Evolutionary conservation across 2,329 filamentous ascomycete species (phyloP), one percentile per base, ranked within the genome.

Genomic region (Huntiella abstrusa): DNA sequence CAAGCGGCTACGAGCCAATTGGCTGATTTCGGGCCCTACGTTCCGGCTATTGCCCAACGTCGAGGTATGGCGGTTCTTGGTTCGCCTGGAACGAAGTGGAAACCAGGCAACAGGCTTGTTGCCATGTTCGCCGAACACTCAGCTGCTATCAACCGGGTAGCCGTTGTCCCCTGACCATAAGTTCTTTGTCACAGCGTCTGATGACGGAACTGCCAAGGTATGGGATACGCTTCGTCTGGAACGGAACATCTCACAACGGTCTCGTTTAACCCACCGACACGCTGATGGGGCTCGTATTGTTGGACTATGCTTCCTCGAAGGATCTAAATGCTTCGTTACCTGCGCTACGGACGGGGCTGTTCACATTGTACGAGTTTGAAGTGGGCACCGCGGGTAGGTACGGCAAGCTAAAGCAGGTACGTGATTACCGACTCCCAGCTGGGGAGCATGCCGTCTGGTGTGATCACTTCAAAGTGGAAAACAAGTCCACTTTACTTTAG

Each of bases 171-270:
- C 88, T 0, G 91, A 98, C 57, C 88, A 98, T 58, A 66, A 79
- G 4, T 98, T 98, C 63, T 98, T 98, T 60, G 71, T 95, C 48
- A 96, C 91, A 1, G 88, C 79, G 5, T 88, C 87, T 7, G 84
- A 94, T 55, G 91, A 98, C 60, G 84, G 91, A 2, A 77, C 74
- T 5, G 83, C 95, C 48, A 93, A 84, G 57, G 72, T 98, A 4
- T 98, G 91, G 91, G 91, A 98, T 62, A 81, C 85, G 19, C 78
- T 77, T 19, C 74, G 91, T 17, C 69, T 98, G 5, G 91, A 98
- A 62, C 80, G 86, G 39, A 96, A 95, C 57, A 76, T 96, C 43
- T 81, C 83, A 0, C 82, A 93, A 55, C 76, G 86, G 38, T 86
- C 91, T 22, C 73, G 88, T 16, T 83, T 92, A 57, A 92, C 83